A percentile compares a stretch with the other conserved stretches of the same genome.
Evolutionary conservation across 1,139 yeast species (phyloP).

Genomic region (Hemisphaericaspora xylanilytica): DNA sequence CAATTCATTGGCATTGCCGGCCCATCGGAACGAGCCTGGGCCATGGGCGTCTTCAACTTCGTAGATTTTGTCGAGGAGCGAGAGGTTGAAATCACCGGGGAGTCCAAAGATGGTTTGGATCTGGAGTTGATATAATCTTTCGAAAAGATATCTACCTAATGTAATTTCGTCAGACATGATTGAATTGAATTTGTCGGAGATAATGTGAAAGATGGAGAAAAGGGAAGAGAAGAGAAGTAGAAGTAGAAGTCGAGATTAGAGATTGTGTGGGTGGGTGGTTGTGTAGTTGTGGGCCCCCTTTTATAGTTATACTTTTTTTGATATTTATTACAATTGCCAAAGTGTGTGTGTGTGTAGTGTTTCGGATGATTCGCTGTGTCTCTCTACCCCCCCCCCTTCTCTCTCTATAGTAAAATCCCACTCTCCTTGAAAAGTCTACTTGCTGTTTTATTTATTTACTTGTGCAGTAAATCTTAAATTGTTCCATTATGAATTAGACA

Average conservation of each 20-base stretch:
- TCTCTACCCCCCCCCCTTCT: too few relatives aligned
- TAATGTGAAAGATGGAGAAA: not conserved
- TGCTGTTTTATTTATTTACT: too few relatives aligned
- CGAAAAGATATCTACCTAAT: constrained; percentile 44
- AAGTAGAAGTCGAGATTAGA: not conserved
- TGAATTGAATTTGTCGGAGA: not conserved
- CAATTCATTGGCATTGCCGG: constrained; percentile 44
- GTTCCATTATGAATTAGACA: too few relatives aligned
- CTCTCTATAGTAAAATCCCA: too few relatives aligned
- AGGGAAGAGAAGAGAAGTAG: not conserved
- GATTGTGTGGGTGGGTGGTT: too few relatives aligned
- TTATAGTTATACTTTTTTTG: too few relatives aligned
- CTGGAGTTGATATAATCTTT: constrained; percentile 41
- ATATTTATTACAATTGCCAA: too few relatives aligned
- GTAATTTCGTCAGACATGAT: constrained; percentile 34
- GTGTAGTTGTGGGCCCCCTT: too few relatives aligned
- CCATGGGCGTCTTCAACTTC: constrained; percentile 29
- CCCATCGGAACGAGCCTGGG: constrained; percentile 30
- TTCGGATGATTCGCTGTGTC: too few relatives aligned
- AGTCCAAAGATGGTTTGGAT: constrained; percentile 43
- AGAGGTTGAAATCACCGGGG: constrained; percentile 42
- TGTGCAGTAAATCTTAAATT: too few relatives aligned
- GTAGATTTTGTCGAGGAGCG: constrained; percentile 37
- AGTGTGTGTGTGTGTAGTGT: too few relatives aligned
- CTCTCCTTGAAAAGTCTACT: too few relatives aligned